Evolutionary conservation across 768 basidiomycete species (phyloP), one percentile per base, ranked within the genome.

Genomic region (Hygrophoropsis aurantiaca): DNA sequence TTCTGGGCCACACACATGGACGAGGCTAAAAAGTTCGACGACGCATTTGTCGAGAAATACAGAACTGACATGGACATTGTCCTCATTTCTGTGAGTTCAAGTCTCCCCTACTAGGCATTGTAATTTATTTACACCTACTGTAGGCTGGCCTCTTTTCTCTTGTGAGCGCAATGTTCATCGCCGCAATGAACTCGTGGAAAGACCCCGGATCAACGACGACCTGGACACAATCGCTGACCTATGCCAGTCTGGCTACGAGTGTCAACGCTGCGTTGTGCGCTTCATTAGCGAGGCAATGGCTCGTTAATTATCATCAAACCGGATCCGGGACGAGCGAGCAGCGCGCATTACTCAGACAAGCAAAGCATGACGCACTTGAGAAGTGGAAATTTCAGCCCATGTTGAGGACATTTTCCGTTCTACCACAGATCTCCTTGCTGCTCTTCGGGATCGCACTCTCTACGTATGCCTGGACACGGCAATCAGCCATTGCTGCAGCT

Each of bases 221-320:
- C 30, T 47, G 52, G 37, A 34, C 48, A n/a, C 56, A 58, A 30
- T 42, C 37, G 21, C 37, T 56, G 4, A 34, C 42, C 18, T 56
- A 56, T 19, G 48, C 50, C 20, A 56, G 54, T 37, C 43, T 56
- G 27, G 18, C 56, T 19, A 25, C 36, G 13, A 50, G 49, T 30
- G 50, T 56, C n/a, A 33, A 52, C 13, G 55, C 54, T 11, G 54
- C 54, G 11, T 27, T 56, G n/a, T 49, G 54, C 36, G 54, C 54
- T 18, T 44, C 56, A 13, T 32, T 56, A 11, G 54, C 55, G 16
- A 56, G 56, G 38, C 54, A 56, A 18, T 56, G 54, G 54, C 42
- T 56, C 11, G 35, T 33, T 33, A 18, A 50, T 27, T 48, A 48
- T 44, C 37, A 36, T n/a, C 30, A 25, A 11, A 42, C 25, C 19